phyloP scores from a whole-genome alignment of 768 basidiomycete genomes.

The Trichaptum fuscoviolaceum region DNA sequence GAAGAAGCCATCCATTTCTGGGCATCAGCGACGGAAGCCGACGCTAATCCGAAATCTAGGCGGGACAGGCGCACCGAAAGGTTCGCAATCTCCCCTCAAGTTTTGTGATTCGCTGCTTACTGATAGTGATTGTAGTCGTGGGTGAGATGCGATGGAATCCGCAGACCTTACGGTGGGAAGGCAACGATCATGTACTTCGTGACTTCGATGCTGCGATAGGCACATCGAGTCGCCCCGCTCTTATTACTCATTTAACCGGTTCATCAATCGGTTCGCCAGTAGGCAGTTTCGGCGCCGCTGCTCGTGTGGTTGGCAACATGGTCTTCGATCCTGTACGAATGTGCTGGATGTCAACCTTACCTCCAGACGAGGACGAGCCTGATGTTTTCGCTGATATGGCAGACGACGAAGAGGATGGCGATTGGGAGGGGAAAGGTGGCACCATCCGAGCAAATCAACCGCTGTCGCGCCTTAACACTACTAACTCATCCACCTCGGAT shows the following conservation, averaged over 20 bases:
- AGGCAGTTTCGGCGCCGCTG: slow-evolving; percentile 67
- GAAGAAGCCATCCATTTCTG: slow-evolving; percentile 48
- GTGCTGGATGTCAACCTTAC: slow-evolving; percentile 89
- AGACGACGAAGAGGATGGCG: slow-evolving; percentile 79
- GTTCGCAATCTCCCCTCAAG: slow-evolving; percentile 34
- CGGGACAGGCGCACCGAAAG: slow-evolving; percentile 61
- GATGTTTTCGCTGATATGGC: slow-evolving; percentile 93
- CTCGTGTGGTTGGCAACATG: slow-evolving; percentile 96
- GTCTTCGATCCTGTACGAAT: slow-evolving; percentile 91
- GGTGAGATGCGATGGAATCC: slow-evolving; percentile 99
- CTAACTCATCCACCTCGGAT: slow-evolving; percentile 21
- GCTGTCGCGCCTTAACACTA: slow-evolving; percentile 10
- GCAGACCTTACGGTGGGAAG: slow-evolving; percentile 86
- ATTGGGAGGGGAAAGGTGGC: slow-evolving; percentile 68
- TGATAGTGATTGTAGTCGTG: slow-evolving; percentile 50
- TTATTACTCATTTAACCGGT: slow-evolving; percentile 91
- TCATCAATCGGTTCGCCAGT: slow-evolving; percentile 81
- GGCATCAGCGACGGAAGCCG: slow-evolving; percentile 64
- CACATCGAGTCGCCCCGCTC: slow-evolving; percentile 84
- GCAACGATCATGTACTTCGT: slow-evolving; percentile 86
- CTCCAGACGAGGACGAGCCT: slow-evolving; percentile 88
- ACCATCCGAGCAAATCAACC: slow-evolving; percentile 69
- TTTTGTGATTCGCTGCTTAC: slow-evolving; percentile 11
- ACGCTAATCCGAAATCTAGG: slow-evolving; percentile 85
- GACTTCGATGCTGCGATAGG: slow-evolving; percentile 83